Percentiles rank a stretch among this genome's conserved stretches.
Conservation (phyloP, 1,284 basidiomycete genomes). For the Pulchroboletus neoregius region DNA sequence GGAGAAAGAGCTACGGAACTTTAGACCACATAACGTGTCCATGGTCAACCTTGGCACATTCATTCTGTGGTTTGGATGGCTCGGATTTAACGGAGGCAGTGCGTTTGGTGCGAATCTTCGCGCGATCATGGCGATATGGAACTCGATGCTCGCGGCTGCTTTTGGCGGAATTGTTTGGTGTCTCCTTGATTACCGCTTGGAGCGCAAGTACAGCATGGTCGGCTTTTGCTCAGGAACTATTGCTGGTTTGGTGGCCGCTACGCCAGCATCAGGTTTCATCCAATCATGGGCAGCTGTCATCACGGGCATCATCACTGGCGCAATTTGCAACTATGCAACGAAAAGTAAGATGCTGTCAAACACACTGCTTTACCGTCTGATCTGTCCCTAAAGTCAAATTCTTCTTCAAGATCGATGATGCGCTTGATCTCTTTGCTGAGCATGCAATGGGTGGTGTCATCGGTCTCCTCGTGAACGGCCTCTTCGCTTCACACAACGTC, state of each 20-base stretch:
- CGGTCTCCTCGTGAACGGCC: constrained; percentile 73
- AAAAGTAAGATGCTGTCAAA: constrained; percentile 52
- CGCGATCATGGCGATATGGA: constrained; percentile 83
- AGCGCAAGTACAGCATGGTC: constrained; percentile 81
- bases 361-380: constrained; percentile 3
- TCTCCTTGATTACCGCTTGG: constrained; percentile 79
- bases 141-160: constrained; percentile 79
- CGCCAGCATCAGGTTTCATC: constrained; percentile 70
- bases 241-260: constrained; percentile 88
- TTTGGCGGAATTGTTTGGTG: constrained; percentile 88
- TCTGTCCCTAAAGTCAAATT: constrained; percentile 52
- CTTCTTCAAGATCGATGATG: constrained; percentile 69
- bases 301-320: constrained; percentile 74
- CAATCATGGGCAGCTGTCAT: constrained; percentile 70
- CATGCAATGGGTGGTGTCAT: constrained; percentile 90
- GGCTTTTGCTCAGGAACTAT: constrained; percentile 87
- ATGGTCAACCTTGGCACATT: constrained; percentile 85
- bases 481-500: constrained; percentile 69
- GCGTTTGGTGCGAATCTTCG: constrained; percentile 90
- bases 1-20: constrained; percentile 81
- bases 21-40: constrained; percentile 91
- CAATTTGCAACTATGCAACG: constrained; percentile 83
- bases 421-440: constrained; percentile 85
- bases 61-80: constrained; percentile 89
- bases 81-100: constrained; percentile 70